A percentile compares a stretch with the other conserved stretches of the same genome.
Conservation (phyloP, 257 asterid genomes). For the Primulina eburnea region DNA sequence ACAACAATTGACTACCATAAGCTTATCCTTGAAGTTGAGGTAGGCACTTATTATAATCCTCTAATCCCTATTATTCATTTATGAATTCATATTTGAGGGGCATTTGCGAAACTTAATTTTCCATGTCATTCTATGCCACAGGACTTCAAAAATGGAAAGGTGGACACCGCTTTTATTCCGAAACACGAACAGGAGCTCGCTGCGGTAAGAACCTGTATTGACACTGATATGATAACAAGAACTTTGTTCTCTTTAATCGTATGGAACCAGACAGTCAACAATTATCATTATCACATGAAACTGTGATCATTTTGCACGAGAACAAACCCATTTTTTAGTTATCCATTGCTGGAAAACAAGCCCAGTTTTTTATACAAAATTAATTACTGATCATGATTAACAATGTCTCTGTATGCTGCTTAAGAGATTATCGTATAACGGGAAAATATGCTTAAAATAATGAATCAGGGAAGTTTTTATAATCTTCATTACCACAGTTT, state of each 20-base stretch:
- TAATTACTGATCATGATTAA: neutral
- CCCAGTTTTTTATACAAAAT: neutral
- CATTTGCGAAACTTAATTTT: slow-evolving; percentile 5
- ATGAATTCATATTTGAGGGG: neutral
- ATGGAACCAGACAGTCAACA: neutral
- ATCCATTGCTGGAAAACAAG: neutral
- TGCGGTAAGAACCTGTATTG: slow-evolving; percentile 56
- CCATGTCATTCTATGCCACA: slow-evolving; percentile 26
- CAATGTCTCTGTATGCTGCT: neutral
- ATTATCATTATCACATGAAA: neutral
- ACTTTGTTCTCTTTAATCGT: neutral
- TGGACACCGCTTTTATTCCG: slow-evolving; percentile 96
- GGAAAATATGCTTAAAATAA: slow-evolving; percentile 3
- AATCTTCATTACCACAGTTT: neutral
- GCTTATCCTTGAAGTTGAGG: slow-evolving; percentile 96
- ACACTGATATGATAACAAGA: slow-evolving; percentile 7
- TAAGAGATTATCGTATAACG: neutral
- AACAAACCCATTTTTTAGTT: neutral
- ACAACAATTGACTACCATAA: slow-evolving; percentile 97
- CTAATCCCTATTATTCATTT: neutral
- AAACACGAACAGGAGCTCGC: slow-evolving; percentile 95
- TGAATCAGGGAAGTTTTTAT: neutral
- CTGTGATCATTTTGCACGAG: neutral
- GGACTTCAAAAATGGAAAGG: slow-evolving; percentile 92
- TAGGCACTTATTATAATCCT: slow-evolving; percentile 28